These are phyloP conservation scores for Coniochaeta sp. DNA, from an alignment of 2,329 filamentous ascomycete species.

Conservation along the genomic window DNA sequence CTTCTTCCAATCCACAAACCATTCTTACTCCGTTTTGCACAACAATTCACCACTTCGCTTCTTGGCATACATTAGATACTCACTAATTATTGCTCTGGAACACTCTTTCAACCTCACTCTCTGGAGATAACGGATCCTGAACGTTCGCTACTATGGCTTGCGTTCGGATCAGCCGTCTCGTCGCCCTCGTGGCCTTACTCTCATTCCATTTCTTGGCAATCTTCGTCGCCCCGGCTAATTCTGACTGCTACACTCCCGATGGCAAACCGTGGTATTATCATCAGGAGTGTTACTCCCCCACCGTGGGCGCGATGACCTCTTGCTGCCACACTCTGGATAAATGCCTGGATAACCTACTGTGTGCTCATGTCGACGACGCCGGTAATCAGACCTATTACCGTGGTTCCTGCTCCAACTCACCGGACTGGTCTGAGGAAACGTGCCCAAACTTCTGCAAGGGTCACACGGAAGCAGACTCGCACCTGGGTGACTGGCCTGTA, in stretches of 20 bases:
- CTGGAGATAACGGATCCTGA: background rate
- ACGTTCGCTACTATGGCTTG: background rate
- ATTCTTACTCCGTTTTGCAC: background rate
- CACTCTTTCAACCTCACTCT: too few species aligned
- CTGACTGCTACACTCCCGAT: background rate
- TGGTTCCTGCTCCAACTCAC: constrained; percentile 5
- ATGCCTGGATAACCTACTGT: constrained; percentile 8
- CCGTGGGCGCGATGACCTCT: background rate
- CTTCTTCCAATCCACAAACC: background rate
- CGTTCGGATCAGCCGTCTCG: background rate
- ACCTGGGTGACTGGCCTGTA: background rate
- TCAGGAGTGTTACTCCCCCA: constrained; percentile 1
- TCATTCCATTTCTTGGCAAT: too few species aligned
- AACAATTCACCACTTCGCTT: background rate
- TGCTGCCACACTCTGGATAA: constrained; percentile 8
- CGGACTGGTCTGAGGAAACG: background rate
- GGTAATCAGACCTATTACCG: constrained; percentile 4
- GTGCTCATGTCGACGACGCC: background rate
- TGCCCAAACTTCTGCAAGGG: constrained; percentile 6
- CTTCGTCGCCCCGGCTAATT: too few species aligned
- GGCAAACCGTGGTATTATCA: background rate
- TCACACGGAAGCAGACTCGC: background rate
- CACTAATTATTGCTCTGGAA: background rate
- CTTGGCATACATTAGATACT: background rate
- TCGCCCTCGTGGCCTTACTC: background rate